These are phyloP conservation scores for Firmiana major DNA, from an alignment of 345 rosid genomes.

Conservation along the genomic window DNA sequence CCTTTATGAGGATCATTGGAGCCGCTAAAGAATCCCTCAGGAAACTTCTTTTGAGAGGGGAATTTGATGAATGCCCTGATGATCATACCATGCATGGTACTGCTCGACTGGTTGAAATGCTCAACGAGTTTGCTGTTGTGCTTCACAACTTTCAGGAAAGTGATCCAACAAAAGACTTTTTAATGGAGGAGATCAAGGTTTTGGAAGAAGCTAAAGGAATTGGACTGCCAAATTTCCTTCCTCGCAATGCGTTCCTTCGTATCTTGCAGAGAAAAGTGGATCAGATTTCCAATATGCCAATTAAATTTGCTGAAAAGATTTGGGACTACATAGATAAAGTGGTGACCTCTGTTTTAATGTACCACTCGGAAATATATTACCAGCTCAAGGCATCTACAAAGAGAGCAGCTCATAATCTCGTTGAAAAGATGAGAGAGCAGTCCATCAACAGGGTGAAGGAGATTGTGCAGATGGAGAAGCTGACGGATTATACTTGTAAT, in stretches of 20 bases:
- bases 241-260: conserved; percentile 24
- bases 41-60: not conserved
- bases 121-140: not conserved
- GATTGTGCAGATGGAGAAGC: conserved; percentile 33
- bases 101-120: not conserved
- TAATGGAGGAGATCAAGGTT: conserved; percentile 18
- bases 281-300: conserved; percentile 13
- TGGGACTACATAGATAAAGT: not conserved
- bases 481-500: conserved; percentile 32
- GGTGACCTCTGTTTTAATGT: not conserved
- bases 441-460: conserved; percentile 28
- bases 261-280: conserved; percentile 24
- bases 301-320: conserved; percentile 16
- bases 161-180: not conserved
- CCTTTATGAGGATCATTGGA: not conserved
- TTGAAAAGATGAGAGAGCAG: conserved; percentile 29
- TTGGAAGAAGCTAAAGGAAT: conserved; percentile 37
- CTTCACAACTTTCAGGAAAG: not conserved
- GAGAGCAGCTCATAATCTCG: conserved; percentile 24
- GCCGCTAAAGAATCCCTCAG: not conserved
- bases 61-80: not conserved
- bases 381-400: conserved; percentile 13
- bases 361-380: conserved; percentile 14
- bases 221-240: conserved; percentile 34
- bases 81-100: not conserved